Conservation (phyloP, 371 early-diverging fungal species). For the Mucor saturninus region DNA sequence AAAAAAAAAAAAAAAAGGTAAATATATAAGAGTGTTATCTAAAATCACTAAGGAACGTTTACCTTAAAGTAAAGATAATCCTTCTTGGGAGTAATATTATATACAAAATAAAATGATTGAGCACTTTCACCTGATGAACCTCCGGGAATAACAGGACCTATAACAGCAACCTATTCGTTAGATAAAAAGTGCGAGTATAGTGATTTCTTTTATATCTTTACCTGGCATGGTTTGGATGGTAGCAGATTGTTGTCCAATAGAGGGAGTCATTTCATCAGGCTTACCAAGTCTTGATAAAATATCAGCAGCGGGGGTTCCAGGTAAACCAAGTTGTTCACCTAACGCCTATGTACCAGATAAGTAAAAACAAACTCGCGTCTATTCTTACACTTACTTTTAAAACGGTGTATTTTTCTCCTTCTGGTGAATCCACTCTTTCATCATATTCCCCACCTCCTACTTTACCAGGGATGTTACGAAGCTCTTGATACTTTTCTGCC, state of each 20-base stretch:
- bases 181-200: slow-evolving; percentile 13
- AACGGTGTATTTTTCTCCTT: slow-evolving; percentile 45
- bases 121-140: slow-evolving; percentile 11
- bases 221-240: slow-evolving; percentile 51
- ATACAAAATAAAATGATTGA: slow-evolving; percentile 51
- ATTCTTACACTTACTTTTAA: slow-evolving; percentile 41
- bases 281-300: slow-evolving; percentile 51
- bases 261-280: slow-evolving; percentile 56
- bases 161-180: neutral
- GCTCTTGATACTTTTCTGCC: slow-evolving; percentile 43
- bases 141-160: slow-evolving; percentile 32
- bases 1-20: neutral
- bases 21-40: neutral
- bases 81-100: slow-evolving; percentile 63
- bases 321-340: slow-evolving; percentile 50
- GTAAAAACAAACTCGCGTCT: neutral
- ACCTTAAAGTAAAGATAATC: slow-evolving; percentile 63
- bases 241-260: slow-evolving; percentile 26
- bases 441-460: slow-evolving; percentile 54
- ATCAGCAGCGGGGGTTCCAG: slow-evolving; percentile 49
- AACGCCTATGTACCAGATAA: slow-evolving; percentile 30
- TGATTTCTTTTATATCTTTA: neutral
- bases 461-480: slow-evolving; percentile 53
- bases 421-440: slow-evolving; percentile 45
- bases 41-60: neutral